Evolutionary conservation across 2,329 filamentous ascomycete genomes (phyloP).

Genomic region (Botrytis elliptica): DNA sequence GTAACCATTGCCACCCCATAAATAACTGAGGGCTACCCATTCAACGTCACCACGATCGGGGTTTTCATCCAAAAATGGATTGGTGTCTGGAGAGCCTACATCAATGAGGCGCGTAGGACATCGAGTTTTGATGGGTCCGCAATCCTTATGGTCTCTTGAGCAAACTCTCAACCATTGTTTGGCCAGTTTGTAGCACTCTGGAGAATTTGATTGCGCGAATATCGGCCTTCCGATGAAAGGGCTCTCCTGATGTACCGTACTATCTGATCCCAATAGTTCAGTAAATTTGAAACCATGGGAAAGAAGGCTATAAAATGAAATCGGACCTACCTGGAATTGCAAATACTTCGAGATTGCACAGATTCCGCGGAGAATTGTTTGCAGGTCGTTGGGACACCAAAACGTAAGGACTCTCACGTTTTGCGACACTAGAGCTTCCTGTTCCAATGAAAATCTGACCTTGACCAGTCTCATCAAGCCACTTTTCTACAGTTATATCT

Average conservation of each 20-base stretch:
- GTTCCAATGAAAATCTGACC: constrained; percentile 21
- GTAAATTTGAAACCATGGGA: not conserved
- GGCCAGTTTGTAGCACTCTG: constrained; percentile 16
- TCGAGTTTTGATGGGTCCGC: constrained; percentile 7
- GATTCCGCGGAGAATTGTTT: constrained; percentile 8
- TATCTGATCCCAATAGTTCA: not conserved
- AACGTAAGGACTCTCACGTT: constrained; percentile 17
- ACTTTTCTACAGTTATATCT: constrained; percentile 1
- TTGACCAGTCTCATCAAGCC: constrained; percentile 14
- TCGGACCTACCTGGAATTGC: not conserved
- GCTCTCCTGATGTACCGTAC: not conserved
- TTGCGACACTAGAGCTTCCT: constrained; percentile 19
- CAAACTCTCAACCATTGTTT: constrained; percentile 18
- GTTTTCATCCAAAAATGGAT: constrained; percentile 12
- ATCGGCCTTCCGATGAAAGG: constrained; percentile 18
- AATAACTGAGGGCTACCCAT: constrained; percentile 18
- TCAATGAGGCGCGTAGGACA: constrained; percentile 19
- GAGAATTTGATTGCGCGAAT: constrained; percentile 1
- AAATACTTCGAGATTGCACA: constrained; percentile 19
- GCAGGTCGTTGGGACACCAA: constrained; percentile 14
- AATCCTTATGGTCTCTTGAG: constrained; percentile 14
- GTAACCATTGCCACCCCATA: constrained; percentile 14
- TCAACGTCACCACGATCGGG: constrained; percentile 3
- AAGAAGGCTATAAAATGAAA: not conserved
- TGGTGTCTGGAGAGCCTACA: not conserved